Percentiles rank a stretch among this genome's conserved stretches.
phyloP scores from a whole-genome alignment of 73 alveolate genomes.

The Halteria grandinella region DNA sequence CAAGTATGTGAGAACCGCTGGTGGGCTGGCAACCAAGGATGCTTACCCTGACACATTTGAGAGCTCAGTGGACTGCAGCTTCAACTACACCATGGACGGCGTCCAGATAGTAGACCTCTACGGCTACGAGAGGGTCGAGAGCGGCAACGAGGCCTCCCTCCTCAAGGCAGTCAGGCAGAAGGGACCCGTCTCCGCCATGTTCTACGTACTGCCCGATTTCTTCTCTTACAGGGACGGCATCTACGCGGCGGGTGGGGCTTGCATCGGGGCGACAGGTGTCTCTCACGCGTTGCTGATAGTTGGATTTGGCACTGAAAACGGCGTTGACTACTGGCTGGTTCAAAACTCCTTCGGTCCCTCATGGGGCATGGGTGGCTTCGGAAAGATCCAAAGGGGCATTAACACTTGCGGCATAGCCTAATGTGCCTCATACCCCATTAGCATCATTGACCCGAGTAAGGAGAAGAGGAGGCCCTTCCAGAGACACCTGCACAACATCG shows the following conservation, averaged over 20 bases:
- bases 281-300: conserved; percentile 95
- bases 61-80: too few species aligned
- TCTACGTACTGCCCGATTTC: conserved; percentile 65
- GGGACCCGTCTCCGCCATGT: conserved; percentile 78
- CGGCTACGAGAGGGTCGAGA: too few species aligned
- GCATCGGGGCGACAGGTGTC: conserved; percentile 65
- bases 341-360: conserved; percentile 91
- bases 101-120: too few species aligned
- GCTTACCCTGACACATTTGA: too few species aligned
- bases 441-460: too few species aligned
- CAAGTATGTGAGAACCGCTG: too few species aligned
- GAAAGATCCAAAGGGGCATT: conserved; percentile 77
- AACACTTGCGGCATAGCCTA: conserved; percentile 82
- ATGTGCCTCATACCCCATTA: conserved; percentile 80
- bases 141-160: too few species aligned
- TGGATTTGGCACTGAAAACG: conserved; percentile 79
- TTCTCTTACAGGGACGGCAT: conserved; percentile 69
- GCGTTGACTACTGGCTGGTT: conserved; percentile 73
- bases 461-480: too few species aligned
- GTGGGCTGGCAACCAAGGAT: too few species aligned
- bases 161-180: conserved; percentile 45
- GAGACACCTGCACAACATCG: too few species aligned
- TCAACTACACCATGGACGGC: too few species aligned
- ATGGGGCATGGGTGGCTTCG: conserved; percentile 90
- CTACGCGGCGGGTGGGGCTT: conserved; percentile 50